These are phyloP conservation scores for Fomes fomentarius DNA, from an alignment of 1,284 basidiomycete species.

Conservation along the genomic window DNA sequence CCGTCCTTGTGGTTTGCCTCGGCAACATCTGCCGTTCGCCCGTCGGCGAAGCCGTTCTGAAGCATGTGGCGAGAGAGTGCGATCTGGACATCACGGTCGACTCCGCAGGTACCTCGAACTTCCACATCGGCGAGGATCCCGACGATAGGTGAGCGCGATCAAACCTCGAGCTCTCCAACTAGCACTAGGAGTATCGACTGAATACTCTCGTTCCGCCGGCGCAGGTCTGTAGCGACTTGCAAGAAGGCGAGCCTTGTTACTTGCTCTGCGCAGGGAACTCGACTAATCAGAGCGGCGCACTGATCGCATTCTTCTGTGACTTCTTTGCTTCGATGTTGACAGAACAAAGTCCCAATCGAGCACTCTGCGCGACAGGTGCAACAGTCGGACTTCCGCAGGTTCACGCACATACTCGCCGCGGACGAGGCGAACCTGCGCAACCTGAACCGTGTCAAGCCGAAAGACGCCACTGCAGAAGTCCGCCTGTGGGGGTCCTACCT, in stretches of 20 bases:
- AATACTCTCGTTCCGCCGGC: no score
- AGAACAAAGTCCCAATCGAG: conserved; percentile 65
- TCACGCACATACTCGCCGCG: conserved; percentile 73
- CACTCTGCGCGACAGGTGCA: conserved; percentile 63
- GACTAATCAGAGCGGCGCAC: no score
- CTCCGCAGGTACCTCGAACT: conserved; percentile 73
- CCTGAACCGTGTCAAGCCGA: conserved; percentile 58
- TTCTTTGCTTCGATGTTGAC: not conserved
- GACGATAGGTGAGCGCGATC: conserved; percentile 74
- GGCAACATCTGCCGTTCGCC: conserved; percentile 82
- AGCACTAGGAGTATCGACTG: no score
- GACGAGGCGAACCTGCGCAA: conserved; percentile 67
- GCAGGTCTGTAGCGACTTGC: conserved; percentile 65
- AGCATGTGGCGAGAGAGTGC: conserved; percentile 61
- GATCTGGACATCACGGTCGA: conserved; percentile 68
- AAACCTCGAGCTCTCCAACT: no score
- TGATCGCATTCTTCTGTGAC: not conserved
- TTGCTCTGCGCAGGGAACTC: not conserved
- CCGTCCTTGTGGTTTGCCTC: conserved; percentile 73
- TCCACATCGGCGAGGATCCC: conserved; percentile 73
- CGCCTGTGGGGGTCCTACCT: conserved; percentile 77
- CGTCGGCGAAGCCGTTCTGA: conserved; percentile 79
- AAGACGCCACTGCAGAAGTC: conserved; percentile 58
- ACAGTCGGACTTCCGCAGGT: conserved; percentile 60
- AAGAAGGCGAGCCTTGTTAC: conserved; percentile 48